Percentiles rank a stretch among this genome's conserved stretches.
Conservation (phyloP, 1,284 basidiomycete species). For the Sporisorium graminicola region DNA sequence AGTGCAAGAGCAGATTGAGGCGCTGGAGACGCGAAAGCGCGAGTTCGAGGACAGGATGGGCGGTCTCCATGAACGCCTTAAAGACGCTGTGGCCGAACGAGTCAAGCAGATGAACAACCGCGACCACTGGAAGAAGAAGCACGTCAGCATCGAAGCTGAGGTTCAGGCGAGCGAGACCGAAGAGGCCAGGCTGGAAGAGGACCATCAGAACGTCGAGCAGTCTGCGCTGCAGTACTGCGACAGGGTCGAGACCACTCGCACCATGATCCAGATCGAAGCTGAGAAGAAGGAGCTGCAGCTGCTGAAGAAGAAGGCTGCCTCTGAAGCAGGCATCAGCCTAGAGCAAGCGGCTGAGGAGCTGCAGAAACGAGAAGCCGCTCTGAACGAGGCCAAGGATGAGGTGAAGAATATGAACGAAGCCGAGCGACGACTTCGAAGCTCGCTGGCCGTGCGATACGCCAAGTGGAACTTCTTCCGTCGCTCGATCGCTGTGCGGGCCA, state of each 20-base stretch:
- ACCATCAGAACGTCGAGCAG: slow-evolving; percentile 43
- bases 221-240: slow-evolving; percentile 78
- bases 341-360: slow-evolving; percentile 82
- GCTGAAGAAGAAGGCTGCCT: slow-evolving; percentile 77
- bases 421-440: slow-evolving; percentile 22
- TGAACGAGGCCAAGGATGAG: slow-evolving; percentile 74
- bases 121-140: slow-evolving; percentile 49
- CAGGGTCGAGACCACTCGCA: slow-evolving; percentile 75
- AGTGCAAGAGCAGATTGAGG: slow-evolving; percentile 66
- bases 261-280: slow-evolving; percentile 75
- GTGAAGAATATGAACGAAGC: slow-evolving; percentile 75
- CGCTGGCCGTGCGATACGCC: slow-evolving; percentile 53
- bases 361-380: slow-evolving; percentile 70
- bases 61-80: slow-evolving; percentile 48
- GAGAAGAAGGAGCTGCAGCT: slow-evolving; percentile 76
- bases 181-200: slow-evolving; percentile 74
- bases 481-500: slow-evolving; percentile 86
- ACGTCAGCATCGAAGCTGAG: slow-evolving; percentile 35
- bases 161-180: slow-evolving; percentile 71
- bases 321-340: slow-evolving; percentile 78
- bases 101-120: slow-evolving; percentile 65
- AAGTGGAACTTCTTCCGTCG: slow-evolving; percentile 89
- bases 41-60: slow-evolving; percentile 27
- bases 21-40: slow-evolving; percentile 27
- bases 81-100: slow-evolving; percentile 50